phyloP scores from a whole-genome alignment of 208 protist genomes.

The Entamoeba nuttalli region DNA sequence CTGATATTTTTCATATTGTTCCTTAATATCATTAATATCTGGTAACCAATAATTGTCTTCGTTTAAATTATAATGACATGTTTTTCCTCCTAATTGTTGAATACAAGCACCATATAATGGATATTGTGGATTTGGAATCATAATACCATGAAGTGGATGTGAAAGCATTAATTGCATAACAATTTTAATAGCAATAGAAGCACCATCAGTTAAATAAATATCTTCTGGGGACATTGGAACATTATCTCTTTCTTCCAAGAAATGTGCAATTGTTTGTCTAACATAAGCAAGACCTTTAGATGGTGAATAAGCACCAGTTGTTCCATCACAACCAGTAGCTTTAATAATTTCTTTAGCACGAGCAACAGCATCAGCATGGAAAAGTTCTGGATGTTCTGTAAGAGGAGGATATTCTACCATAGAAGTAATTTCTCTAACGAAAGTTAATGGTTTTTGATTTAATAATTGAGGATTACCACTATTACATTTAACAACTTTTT shows the following conservation, averaged over 20 bases:
- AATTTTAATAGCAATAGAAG: conserved; percentile 58
- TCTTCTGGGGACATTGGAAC: conserved; percentile 40
- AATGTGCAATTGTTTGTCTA: conserved; percentile 59
- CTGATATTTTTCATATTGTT: conserved; percentile 44
- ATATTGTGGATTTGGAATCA: conserved; percentile 97
- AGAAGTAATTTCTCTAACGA: conserved; percentile 64
- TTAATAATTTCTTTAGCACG: conserved; percentile 59
- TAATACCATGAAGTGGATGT: conserved; percentile 29
- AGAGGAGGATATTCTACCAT: conserved; percentile 47
- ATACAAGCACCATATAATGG: conserved; percentile 93
- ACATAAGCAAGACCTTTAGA: conserved; percentile 49
- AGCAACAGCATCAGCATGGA: conserved; percentile 64
- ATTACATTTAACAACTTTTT: conserved; percentile 85
- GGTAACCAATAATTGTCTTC: conserved; percentile 75
- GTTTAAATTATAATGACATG: conserved; percentile 75
- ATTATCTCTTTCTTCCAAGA: conserved; percentile 73
- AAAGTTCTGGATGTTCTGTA: conserved; percentile 41
- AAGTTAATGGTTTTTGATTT: conserved; percentile 80
- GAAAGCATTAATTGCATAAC: conserved; percentile 54
- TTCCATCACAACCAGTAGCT: conserved; percentile 31
- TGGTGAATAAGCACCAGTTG: conserved; percentile 36
- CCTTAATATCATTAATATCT: conserved; percentile 46
- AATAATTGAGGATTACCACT: conserved; percentile 93
- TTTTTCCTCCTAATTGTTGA: conserved; percentile 61
- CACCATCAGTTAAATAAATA: conserved; percentile 88